These are phyloP conservation scores for Backusella tuberculispora DNA, from an alignment of 192 early-diverging fungal genomes.

Conservation along the genomic window DNA sequence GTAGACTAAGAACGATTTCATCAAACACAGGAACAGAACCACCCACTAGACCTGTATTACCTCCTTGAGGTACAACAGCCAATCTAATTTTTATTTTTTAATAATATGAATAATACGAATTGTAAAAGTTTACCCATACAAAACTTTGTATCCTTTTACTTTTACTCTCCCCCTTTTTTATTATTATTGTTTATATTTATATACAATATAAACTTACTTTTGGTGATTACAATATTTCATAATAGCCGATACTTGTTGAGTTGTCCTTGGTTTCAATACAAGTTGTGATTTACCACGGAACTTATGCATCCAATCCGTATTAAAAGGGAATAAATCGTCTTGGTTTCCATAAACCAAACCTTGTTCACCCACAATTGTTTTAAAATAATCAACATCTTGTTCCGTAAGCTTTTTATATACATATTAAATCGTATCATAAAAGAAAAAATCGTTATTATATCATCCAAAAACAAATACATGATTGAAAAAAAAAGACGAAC, in stretches of 20 bases:
- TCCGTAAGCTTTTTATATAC: constrained; percentile 48
- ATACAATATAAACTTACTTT: constrained; percentile 18
- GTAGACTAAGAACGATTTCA: constrained; percentile 85
- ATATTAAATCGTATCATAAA: not conserved
- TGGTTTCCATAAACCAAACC: constrained; percentile 51
- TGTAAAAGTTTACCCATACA: too few species aligned
- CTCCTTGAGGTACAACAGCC: constrained; percentile 97
- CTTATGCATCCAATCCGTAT: constrained; percentile 95
- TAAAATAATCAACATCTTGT: constrained; percentile 65
- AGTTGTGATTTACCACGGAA: constrained; percentile 83
- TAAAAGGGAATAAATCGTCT: constrained; percentile 70
- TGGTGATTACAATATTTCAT: constrained; percentile 88
- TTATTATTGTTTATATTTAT: not conserved
- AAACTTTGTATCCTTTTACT: too few species aligned
- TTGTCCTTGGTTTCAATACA: constrained; percentile 86
- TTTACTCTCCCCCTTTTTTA: not conserved
- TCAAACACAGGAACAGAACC: constrained; percentile 95
- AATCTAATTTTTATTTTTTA: constrained; percentile 43
- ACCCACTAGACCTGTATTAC: constrained; percentile 97
- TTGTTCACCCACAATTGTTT: constrained; percentile 49
- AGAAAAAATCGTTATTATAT: not conserved
- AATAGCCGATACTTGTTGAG: constrained; percentile 81
- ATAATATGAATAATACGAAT: too few species aligned
- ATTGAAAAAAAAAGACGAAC: constrained; percentile 18
- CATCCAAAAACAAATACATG: not conserved